These are phyloP conservation scores for Filobasidium floriforme DNA, from an alignment of 768 basidiomycete genomes.

Conservation along the genomic window DNA sequence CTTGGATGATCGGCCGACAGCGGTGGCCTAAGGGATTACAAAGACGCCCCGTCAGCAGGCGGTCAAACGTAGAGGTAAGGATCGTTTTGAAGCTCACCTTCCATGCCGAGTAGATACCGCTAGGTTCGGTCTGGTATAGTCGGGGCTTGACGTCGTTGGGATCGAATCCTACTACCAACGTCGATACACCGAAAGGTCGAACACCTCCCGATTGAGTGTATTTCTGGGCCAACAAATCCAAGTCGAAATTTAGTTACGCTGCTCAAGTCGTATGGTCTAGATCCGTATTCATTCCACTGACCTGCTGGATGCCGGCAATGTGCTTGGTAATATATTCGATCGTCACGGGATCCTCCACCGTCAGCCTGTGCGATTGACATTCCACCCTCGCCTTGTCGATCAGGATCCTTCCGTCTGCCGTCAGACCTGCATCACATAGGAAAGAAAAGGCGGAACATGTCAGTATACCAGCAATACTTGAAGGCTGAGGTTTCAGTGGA, in stretches of 20 bases:
- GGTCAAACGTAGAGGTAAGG: background rate
- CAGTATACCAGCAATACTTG: constrained; percentile 4
- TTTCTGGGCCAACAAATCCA: constrained; percentile 50
- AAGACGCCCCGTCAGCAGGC: background rate
- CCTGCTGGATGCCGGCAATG: constrained; percentile 98
- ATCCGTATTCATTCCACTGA: constrained; percentile 42
- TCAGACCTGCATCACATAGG: constrained; percentile 59
- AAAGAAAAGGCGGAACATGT: constrained; percentile 12
- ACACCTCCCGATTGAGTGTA: constrained; percentile 99
- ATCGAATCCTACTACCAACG: constrained; percentile 93
- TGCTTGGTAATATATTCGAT: constrained; percentile 98
- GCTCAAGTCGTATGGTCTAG: background rate
- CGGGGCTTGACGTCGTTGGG: constrained; percentile 79
- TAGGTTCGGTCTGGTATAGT: constrained; percentile 93
- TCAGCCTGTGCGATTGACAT: constrained; percentile 93
- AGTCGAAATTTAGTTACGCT: background rate
- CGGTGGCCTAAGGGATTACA: constrained; percentile 63
- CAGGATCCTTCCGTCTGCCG: constrained; percentile 92
- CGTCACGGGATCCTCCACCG: constrained; percentile 95
- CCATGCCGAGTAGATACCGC: constrained; percentile 97
- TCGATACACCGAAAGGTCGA: constrained; percentile 94
- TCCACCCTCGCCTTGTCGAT: constrained; percentile 97
- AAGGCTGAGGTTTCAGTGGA: background rate
- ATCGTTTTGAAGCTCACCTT: constrained; percentile 55
- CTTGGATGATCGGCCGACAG: constrained; percentile 94